phyloP scores from a whole-genome alignment of 371 early-diverging fungal genomes.

The Capillidium rhysosporum region DNA sequence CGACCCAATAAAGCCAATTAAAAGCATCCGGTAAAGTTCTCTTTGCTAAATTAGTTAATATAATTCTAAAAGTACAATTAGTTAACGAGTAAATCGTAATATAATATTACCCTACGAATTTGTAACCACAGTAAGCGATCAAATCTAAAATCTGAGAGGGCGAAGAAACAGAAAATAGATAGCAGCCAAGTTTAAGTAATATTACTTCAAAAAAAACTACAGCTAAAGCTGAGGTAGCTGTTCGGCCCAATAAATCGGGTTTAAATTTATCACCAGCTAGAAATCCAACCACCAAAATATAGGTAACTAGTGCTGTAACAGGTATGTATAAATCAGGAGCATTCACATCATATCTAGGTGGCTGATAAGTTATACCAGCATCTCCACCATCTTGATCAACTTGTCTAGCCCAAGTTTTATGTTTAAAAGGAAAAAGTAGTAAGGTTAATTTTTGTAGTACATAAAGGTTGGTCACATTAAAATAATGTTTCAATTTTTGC shows the following conservation, averaged over 20 bases:
- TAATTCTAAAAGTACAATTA: conserved; percentile 18
- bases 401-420: conserved; percentile 40
- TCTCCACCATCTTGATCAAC: conserved; percentile 55
- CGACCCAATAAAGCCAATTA: conserved; percentile 33
- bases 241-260: conserved; percentile 77
- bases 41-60: conserved; percentile 28
- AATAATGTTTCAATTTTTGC: conserved; percentile 77
- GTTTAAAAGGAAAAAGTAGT: conserved; percentile 89
- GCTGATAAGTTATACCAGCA: conserved; percentile 63
- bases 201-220: conserved; percentile 62
- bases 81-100: conserved; percentile 3
- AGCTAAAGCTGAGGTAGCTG: conserved; percentile 70
- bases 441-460: conserved; percentile 72
- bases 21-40: conserved; percentile 26
- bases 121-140: conserved; percentile 86
- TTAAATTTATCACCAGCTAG: conserved; percentile 60
- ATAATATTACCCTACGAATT: conserved; percentile 60
- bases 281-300: conserved; percentile 74
- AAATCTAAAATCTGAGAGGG: conserved; percentile 77
- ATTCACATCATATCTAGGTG: conserved; percentile 80
- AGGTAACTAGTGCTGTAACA: conserved; percentile 88
- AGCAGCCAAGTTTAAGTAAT: conserved; percentile 65
- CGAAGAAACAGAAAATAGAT: conserved; percentile 70
- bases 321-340: conserved; percentile 98
- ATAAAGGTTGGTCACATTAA: conserved; percentile 89